Base-by-base conservation (phyloP, 805 yeast species). In the Schizosaccharomyces osmophilus region DNA sequence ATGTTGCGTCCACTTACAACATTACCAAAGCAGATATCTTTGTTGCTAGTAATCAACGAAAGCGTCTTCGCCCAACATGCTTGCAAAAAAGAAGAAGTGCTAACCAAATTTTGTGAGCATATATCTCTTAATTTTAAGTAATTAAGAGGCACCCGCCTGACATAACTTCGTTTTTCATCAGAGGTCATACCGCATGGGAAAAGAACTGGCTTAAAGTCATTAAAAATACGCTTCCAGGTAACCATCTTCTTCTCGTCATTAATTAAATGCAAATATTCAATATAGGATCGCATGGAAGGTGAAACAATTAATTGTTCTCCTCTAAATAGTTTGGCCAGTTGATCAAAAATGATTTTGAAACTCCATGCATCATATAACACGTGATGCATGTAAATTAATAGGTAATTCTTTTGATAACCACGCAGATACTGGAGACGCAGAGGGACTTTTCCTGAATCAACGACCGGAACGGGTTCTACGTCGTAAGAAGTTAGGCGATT, bases 321-420 rank as follows among this genome's bases (percentile, higher is more conserved):
- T 6, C 51, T n/a, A 2, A n/a, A 45, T 11, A 51, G n/a, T 19
- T 57, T n/a, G 22, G 31, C 31, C 17, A 65, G 22, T 19, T 63
- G 62, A 8, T 48, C 42, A 6, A 64, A 22, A 24, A 64, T 17
- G 9, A 59, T 17, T 42, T 63, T 64, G 29, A 63, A 62, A 13
- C 65, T 60, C 66, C 66, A 64, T 9, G 65, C 66, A 39, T 65
- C 66, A 48, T 64, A 65, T 11, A 65, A 51, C 9, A 62, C 62
- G 36, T 65, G 66, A 48, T 65, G 66, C n/a, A 65, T 62, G 48
- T 24, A 22, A 11, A 42, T 5, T 5, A 42, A n/a, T 5, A 59
- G 26, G n/a, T 36, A 26, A 6, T 22, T 39, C 31, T 13, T 24
- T 9, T 17, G n/a, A n/a, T 22, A 22, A 43, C 32, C 26, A 22